These are phyloP conservation scores for Fragilariopsis cylindrus DNA, from an alignment of 108 stramenopile species.

Conservation along the genomic window DNA sequence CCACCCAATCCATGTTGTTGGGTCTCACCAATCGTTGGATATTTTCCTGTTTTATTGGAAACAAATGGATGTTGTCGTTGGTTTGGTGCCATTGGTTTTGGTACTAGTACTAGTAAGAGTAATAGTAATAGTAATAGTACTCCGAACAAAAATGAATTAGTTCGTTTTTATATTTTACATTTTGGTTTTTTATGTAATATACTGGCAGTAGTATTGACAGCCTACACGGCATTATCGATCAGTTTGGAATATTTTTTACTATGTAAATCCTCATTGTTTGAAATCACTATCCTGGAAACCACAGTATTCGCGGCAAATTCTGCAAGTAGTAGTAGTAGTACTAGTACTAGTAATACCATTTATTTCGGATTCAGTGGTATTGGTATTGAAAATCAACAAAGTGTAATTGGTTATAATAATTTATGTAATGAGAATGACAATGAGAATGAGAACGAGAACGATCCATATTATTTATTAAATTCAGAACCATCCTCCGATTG, in stretches of 20 bases:
- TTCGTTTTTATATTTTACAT: conserved; percentile 25
- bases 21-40: conserved; percentile 35
- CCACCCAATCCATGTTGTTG: conserved; percentile 38
- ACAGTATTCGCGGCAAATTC: background rate
- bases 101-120: background rate
- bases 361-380: conserved; percentile 38
- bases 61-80: conserved; percentile 24
- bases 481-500: conserved; percentile 12
- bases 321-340: no score
- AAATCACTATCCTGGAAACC: conserved; percentile 1
- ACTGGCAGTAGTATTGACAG: conserved; percentile 17
- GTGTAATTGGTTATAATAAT: conserved; percentile 38
- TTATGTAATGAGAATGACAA: conserved; percentile 17
- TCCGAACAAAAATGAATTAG: background rate
- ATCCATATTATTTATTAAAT: background rate
- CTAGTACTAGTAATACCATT: conserved; percentile 3
- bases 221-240: conserved; percentile 33
- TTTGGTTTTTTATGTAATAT: conserved; percentile 35
- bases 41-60: conserved; percentile 38
- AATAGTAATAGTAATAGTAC: no score
- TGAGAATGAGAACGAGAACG: background rate
- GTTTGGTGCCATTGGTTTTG: conserved; percentile 19
- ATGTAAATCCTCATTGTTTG: conserved; percentile 21
- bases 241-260: conserved; percentile 24
- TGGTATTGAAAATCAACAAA: conserved; percentile 28